Conservation (phyloP, 2,329 filamentous ascomycete genomes). For the Phoma sp. region DNA sequence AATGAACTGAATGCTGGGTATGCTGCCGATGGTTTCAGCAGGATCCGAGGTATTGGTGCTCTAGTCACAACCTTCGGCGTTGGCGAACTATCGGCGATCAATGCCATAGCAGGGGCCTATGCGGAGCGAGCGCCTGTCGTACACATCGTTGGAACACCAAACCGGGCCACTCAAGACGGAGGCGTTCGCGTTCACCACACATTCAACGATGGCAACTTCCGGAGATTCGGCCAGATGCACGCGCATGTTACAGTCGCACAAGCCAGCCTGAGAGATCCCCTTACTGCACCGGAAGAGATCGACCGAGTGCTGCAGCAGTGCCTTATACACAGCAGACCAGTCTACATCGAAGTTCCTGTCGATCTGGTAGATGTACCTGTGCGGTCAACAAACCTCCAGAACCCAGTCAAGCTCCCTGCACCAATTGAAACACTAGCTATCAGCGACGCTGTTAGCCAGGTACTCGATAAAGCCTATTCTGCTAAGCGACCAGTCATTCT, state of each 20-base stretch:
- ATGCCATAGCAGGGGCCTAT: conserved; percentile 76
- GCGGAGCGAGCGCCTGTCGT: conserved; percentile 75
- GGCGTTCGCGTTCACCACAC: conserved; percentile 68
- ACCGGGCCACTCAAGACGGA: conserved; percentile 53
- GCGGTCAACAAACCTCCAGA: conserved; percentile 40
- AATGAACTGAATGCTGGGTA: conserved; percentile 65
- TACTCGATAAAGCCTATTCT: conserved; percentile 54
- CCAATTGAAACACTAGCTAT: conserved; percentile 27
- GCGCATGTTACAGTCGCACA: conserved; percentile 60
- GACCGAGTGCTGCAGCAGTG: conserved; percentile 61
- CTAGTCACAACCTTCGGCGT: conserved; percentile 80
- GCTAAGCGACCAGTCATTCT: conserved; percentile 60
- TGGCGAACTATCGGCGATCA: conserved; percentile 72
- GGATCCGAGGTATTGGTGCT: conserved; percentile 67
- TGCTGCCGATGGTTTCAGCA: conserved; percentile 63
- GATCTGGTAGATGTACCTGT: conserved; percentile 58
- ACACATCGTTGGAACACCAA: conserved; percentile 65
- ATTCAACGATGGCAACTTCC: conserved; percentile 66
- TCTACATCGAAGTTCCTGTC: conserved; percentile 64
- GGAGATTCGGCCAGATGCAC: conserved; percentile 60
- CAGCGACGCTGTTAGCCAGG: conserved; percentile 40
- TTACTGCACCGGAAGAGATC: conserved; percentile 58
- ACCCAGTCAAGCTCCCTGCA: conserved; percentile 5
- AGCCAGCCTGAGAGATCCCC: conserved; percentile 56
- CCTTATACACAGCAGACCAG: conserved; percentile 61